phyloP scores from a whole-genome alignment of 768 basidiomycete species.

The Russula lepida region DNA sequence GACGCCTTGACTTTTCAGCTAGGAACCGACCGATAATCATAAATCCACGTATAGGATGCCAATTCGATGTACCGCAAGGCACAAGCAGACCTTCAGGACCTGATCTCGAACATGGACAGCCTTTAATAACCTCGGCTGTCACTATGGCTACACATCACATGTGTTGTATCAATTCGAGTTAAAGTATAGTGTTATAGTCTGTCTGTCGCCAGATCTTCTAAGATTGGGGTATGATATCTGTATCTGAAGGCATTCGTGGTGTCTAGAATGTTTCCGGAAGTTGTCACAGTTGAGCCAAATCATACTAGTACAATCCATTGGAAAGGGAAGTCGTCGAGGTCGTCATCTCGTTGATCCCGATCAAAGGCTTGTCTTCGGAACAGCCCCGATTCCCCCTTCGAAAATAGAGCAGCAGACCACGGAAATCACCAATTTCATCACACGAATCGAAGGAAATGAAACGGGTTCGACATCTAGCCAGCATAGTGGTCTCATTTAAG shows the following conservation, averaged over 20 bases:
- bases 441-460: not conserved
- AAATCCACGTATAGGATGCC: slow-evolving; percentile 6
- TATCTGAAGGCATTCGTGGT: not conserved
- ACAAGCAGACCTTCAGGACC: slow-evolving; percentile 12
- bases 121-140: not conserved
- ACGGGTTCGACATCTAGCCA: too few species aligned
- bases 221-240: not conserved
- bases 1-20: not conserved
- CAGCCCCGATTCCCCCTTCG: not conserved
- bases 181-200: not conserved
- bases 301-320: too few species aligned
- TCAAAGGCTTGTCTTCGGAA: not conserved
- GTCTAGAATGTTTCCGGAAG: not conserved
- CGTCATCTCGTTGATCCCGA: not conserved
- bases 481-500: not conserved
- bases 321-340: not conserved
- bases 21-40: not conserved
- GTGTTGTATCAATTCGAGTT: slow-evolving; percentile 2
- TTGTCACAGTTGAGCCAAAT: too few species aligned
- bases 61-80: slow-evolving; percentile 8
- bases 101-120: slow-evolving; percentile 14
- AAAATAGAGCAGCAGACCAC: not conserved
- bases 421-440: not conserved
- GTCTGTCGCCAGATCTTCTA: not conserved
- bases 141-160: not conserved